phyloP scores from a whole-genome alignment of 1,139 yeast species.

The Nakaseomyces delphensis region DNA sequence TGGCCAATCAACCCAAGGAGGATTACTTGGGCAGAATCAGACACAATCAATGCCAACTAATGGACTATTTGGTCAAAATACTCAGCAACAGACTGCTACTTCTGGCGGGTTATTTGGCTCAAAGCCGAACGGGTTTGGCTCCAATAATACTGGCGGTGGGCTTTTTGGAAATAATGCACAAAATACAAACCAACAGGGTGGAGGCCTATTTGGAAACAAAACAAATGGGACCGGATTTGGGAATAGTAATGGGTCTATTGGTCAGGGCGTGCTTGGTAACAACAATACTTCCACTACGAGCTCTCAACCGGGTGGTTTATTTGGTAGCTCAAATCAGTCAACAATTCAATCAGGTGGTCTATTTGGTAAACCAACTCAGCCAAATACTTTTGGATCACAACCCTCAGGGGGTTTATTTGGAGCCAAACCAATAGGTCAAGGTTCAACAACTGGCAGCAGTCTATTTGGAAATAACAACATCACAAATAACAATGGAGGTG shows the following conservation, averaged over 20 bases:
- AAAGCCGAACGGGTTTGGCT: slow-evolving; percentile 11
- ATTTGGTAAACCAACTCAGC: slow-evolving; percentile 22
- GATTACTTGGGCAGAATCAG: slow-evolving; percentile 23
- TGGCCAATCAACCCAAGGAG: slow-evolving; percentile 9
- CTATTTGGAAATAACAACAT: background rate
- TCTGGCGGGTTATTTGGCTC: slow-evolving; percentile 22
- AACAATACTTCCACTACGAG: slow-evolving; percentile 16
- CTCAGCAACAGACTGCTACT: slow-evolving; percentile 6
- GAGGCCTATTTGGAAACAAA: slow-evolving; percentile 29
- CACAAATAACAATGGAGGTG: background rate
- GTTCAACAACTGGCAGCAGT: background rate
- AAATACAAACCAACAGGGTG: slow-evolving; percentile 13
- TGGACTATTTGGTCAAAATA: slow-evolving; percentile 26
- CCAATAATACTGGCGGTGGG: slow-evolving; percentile 20
- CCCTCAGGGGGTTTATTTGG: slow-evolving; percentile 28
- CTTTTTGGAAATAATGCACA: slow-evolving; percentile 30
- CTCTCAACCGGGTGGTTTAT: slow-evolving; percentile 18
- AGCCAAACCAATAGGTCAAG: slow-evolving; percentile 18
- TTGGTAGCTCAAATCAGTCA: slow-evolving; percentile 17
- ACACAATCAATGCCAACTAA: slow-evolving; percentile 11
- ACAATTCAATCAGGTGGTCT: slow-evolving; percentile 14
- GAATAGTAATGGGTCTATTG: slow-evolving; percentile 8
- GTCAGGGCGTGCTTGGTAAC: slow-evolving; percentile 9
- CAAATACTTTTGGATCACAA: slow-evolving; percentile 7
- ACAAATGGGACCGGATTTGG: slow-evolving; percentile 12